Evolutionary conservation across 352 stramenopile genomes (phyloP).

Genomic region (Phytophthora quininea): DNA sequence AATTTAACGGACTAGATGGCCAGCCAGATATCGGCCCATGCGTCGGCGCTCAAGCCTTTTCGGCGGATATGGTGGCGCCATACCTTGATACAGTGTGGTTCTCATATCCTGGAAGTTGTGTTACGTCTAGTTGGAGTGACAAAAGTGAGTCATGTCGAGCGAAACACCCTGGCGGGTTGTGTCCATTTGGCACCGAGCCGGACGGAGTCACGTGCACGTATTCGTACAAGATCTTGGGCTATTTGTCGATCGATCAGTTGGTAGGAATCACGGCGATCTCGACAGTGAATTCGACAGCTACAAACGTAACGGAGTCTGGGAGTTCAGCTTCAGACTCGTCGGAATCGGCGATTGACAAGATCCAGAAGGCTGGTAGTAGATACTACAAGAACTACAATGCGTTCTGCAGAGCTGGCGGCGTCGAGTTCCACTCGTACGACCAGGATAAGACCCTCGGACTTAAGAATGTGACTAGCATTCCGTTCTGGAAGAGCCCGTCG

Average conservation of each 20-base stretch:
- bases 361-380: slow-evolving; percentile 22
- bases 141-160: slow-evolving; percentile 54
- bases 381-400: slow-evolving; percentile 52
- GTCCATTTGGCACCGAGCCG: slow-evolving; percentile 51
- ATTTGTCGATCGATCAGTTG: slow-evolving; percentile 65
- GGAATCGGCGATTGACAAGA: slow-evolving; percentile 17
- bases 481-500: slow-evolving; percentile 67
- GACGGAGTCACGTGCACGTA: slow-evolving; percentile 65
- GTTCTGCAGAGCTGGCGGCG: slow-evolving; percentile 50
- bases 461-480: slow-evolving; percentile 51
- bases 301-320: slow-evolving; percentile 27
- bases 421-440: slow-evolving; percentile 65
- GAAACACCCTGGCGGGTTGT: slow-evolving; percentile 51
- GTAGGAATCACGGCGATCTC: slow-evolving; percentile 66
- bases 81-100: slow-evolving; percentile 79
- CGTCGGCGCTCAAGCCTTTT: slow-evolving; percentile 61
- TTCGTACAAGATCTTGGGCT: slow-evolving; percentile 66
- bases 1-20: slow-evolving; percentile 63
- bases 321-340: slow-evolving; percentile 39
- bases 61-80: slow-evolving; percentile 58
- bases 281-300: slow-evolving; percentile 17
- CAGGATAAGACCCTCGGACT: slow-evolving; percentile 56
- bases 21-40: slow-evolving; percentile 63
- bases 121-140: slow-evolving; percentile 54
- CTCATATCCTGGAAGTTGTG: slow-evolving; percentile 71